Percentiles rank a stretch among this genome's conserved stretches.
These are phyloP conservation scores for Madurella fahalii DNA, from an alignment of 2,329 filamentous ascomycete species.

Conservation along the genomic window DNA sequence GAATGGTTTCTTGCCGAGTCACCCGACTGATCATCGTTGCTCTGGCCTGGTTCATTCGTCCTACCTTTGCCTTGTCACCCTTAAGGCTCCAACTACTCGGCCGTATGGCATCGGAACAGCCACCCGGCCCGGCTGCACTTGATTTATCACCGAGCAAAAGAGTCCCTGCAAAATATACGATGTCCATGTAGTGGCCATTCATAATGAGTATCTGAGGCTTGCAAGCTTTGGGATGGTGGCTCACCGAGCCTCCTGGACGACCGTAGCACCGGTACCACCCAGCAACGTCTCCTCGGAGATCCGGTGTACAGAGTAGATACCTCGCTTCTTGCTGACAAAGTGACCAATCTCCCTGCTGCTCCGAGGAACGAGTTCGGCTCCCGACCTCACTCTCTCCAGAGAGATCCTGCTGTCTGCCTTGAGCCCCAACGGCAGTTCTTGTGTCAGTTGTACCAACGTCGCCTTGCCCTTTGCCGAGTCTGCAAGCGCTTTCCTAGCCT, in stretches of 20 bases:
- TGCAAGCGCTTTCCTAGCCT: conserved; percentile 25
- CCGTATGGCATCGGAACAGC: not conserved
- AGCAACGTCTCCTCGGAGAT: conserved; percentile 54
- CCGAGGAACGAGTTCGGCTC: conserved; percentile 66
- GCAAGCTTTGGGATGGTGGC: not conserved
- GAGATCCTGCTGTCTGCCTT: conserved; percentile 53
- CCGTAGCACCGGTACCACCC: conserved; percentile 8
- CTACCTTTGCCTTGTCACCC: not conserved
- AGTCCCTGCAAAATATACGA: too few species aligned
- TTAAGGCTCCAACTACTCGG: not conserved
- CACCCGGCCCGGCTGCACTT: too few species aligned
- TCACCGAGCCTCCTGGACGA: conserved; percentile 22
- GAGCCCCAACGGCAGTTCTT: conserved; percentile 67
- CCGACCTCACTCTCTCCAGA: conserved; percentile 57
- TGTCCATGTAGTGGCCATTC: not conserved
- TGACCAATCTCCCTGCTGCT: conserved; percentile 71
- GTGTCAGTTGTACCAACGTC: conserved; percentile 17
- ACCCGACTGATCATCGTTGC: not conserved
- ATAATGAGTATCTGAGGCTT: not conserved
- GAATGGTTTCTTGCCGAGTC: not conserved
- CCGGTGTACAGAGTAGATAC: conserved; percentile 78
- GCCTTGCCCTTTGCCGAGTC: conserved; percentile 24
- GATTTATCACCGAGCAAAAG: too few species aligned
- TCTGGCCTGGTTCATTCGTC: not conserved
- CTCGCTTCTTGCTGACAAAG: conserved; percentile 73